A percentile compares a stretch with the other conserved stretches of the same genome.
These are phyloP conservation scores for Lyophyllum semitale DNA, from an alignment of 768 basidiomycete genomes.

Conservation along the genomic window DNA sequence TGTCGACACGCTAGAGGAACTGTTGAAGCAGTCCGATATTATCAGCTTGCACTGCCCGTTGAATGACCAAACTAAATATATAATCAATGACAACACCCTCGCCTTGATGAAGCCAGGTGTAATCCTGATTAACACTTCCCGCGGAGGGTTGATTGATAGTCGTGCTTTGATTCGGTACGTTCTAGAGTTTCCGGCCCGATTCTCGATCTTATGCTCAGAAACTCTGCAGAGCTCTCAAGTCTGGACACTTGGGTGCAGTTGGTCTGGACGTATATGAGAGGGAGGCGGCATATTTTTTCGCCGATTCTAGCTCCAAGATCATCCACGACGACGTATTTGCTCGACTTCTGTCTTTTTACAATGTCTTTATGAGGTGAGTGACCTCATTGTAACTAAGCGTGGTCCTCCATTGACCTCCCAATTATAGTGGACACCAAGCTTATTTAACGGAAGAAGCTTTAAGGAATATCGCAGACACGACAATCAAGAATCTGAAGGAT, in stretches of 20 bases:
- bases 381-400: background rate
- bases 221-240: constrained; percentile 33
- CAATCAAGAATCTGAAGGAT: constrained; percentile 35
- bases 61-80: constrained; percentile 36
- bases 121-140: constrained; percentile 43
- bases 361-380: constrained; percentile 44
- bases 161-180: constrained; percentile 41
- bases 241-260: constrained; percentile 41
- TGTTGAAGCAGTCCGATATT: constrained; percentile 38
- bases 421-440: constrained; percentile 42
- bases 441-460: constrained; percentile 43
- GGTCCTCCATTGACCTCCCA: background rate
- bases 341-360: constrained; percentile 46
- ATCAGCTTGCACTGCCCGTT: constrained; percentile 46
- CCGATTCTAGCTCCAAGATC: constrained; percentile 43
- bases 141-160: constrained; percentile 44
- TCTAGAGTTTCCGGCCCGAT: background rate
- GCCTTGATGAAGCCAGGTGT: constrained; percentile 41
- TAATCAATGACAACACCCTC: constrained; percentile 41
- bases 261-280: constrained; percentile 46
- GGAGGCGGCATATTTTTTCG: constrained; percentile 43
- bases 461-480: constrained; percentile 40
- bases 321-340: constrained; percentile 47
- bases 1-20: constrained; percentile 35
- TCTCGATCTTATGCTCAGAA: background rate